Base-by-base conservation (phyloP, 768 basidiomycete genomes). In the Rhodotorula toruloides region DNA sequence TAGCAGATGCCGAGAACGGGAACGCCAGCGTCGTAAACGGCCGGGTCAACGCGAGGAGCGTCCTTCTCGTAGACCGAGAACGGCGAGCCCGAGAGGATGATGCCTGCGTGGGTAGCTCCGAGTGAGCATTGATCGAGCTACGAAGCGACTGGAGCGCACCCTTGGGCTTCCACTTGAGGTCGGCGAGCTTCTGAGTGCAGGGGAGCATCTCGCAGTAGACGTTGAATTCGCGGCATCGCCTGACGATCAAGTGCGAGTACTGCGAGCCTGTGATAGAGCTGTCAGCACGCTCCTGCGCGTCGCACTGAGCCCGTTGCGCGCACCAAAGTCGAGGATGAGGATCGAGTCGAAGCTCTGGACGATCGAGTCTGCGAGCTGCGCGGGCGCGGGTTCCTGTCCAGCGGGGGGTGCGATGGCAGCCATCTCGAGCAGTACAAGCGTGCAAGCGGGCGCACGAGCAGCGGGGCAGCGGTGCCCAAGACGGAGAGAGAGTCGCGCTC, bases 181-280 rank as follows among this genome's bases (percentile, higher is more conserved):
- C 91, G 68, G 84, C 82, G 66, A 98, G 82, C 79, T 87, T 89
- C 36, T 88, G 87, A 2, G 96, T 99, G 77, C 96, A 99, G 32
- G 96, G 91, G 84, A 96, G 84, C 75, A 99, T 82, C 80, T 99
- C 96, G 57, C 94, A 94, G 76, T 98, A 98, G 60, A 99, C 91
- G 61, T 91, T 90, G 76, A 92, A 84, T 78, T 99, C 96, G 76
- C 96, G 87, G 83, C 94, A 97, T 85, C 96, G 83, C 76, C 96
- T 81, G 12, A 93, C 96, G 78, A 98, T 98, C 69, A 99, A 81
- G 81, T 98, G 96, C 71, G 93, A 72, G 70, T 72, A 68, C 25
- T 54, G 57, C 32, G 65, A 73, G 52, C 58, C 65, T 67, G 64
- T 29, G 61, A 27, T 32, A 14, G 12, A 42, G 42, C 42, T 8